Evolutionary conservation across 2,329 filamentous ascomycete species (phyloP), one percentile per base, ranked within the genome.

Genomic region (Colletotrichum viniferum): DNA sequence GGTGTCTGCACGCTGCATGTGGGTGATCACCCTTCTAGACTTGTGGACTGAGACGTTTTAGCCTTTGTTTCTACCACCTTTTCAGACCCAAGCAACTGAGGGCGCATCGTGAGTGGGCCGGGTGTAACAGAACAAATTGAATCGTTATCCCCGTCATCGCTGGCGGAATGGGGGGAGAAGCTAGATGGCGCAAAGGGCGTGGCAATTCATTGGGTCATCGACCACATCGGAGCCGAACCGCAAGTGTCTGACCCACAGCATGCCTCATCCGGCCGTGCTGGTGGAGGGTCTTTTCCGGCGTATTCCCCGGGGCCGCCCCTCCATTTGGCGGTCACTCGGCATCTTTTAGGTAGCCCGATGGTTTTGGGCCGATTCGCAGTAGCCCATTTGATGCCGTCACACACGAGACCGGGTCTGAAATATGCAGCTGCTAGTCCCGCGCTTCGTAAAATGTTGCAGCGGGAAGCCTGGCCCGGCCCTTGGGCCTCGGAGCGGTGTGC

Each of bases 221-320:
- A 66, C 21, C n/a, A 30, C 28, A 70, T 76, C 74, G 71, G 74
- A 76, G 74, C 74, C 74, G 74, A 74, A 43, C 12, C 60, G 73
- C 36, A 64, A 58, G 69, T 66, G 69, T 71, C 69, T 61, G 24
- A 52, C 8, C 30, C n/a, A 64, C 24, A 24, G 60, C 10, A 36
- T 52, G 67, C 52, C 61, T 68, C 68, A 73, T 16, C 69, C 63
- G 73, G 73, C 72, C 62, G 63, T 63, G 55, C 43, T 26, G 63
- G 48, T 28, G 52, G 72, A 61, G 48, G 56, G 36, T 63, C 56
- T 72, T 73, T 75, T 66, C 73, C 69, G 69, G 43, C 43, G 69
- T 66, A 68, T 68, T 63, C n/a, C 70, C 69, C 43, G 52, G 38
- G 18, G 30, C 38, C 55, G 63, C 63, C 73, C 69, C 73, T 75